These are phyloP conservation scores for Stropharia rugosoannulata DNA, from an alignment of 768 basidiomycete genomes.

Conservation along the genomic window DNA sequence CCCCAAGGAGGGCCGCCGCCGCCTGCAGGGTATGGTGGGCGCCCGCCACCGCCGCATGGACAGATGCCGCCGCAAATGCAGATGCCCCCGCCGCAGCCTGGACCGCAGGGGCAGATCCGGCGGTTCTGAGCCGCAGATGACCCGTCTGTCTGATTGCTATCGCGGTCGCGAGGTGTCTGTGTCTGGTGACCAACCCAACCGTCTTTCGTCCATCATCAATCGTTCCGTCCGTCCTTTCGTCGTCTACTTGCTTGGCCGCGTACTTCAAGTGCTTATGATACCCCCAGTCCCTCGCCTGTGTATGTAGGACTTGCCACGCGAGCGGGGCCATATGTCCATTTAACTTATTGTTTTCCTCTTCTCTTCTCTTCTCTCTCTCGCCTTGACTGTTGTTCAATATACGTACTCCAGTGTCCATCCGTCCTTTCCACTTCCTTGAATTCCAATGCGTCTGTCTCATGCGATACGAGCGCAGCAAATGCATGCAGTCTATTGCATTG, in stretches of 20 bases:
- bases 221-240: no score
- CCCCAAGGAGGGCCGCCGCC: constrained; percentile 19
- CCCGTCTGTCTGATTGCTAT: constrained; percentile 6
- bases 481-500: no score
- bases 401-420: no score
- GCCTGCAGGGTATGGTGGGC: constrained; percentile 29
- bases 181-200: not conserved
- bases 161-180: not conserved
- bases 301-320: no score
- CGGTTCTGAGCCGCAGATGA: constrained; percentile 22
- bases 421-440: no score
- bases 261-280: no score
- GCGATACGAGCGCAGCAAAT: no score
- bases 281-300: no score
- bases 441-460: no score
- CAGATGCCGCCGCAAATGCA: constrained; percentile 6
- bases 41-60: constrained; percentile 23
- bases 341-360: constrained; percentile 1
- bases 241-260: no score
- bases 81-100: constrained; percentile 12
- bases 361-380: not conserved
- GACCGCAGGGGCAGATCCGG: constrained; percentile 27
- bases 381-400: not conserved
- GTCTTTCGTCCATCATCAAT: no score
- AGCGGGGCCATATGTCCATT: no score